Evolutionary conservation across 2,329 filamentous ascomycete species (phyloP), one percentile per base, ranked within the genome.

Genomic region (Chalara sp.): DNA sequence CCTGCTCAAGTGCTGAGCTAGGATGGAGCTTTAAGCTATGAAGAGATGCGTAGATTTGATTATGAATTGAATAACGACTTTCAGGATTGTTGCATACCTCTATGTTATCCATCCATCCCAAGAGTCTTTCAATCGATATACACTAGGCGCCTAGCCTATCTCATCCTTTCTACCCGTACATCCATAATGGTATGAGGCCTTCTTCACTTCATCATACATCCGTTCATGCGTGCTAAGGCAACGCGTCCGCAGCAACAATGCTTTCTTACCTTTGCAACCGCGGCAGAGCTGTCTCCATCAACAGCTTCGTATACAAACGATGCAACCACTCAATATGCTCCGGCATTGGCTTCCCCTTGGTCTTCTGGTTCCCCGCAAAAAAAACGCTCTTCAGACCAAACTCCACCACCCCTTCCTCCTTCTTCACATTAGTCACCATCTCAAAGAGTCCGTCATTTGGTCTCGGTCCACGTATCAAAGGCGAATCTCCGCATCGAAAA

Each of bases 391-490:
- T 87, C 49, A 88, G 68, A 2, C 74, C 71, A 56, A 87, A 78
- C 64, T 85, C 82, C 2, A 78, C 84, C 8, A 78, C 73, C 56
- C 76, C 72, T 66, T 86, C 81, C 5, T 78, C 73, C 60, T 74
- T 72, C 66, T 87, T 81, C 12, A 86, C 67, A 10, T 72, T 71
- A 4, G 81, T 82, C 13, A 72, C 74, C 61, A 87, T 83, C 64
- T 84, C 75, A 56, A 87, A 86, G 30, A 87, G 68, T 0, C 84
- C 84, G 60, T 88, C 84, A 1, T 76, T 78, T 6, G 74, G 70
- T 6, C 84, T 74, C 2, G 78, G 73, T 0, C 70, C 76, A 43
- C 69, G 70, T 43, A 78, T 78, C 28, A 79, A 71, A 0, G 84
- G 84, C 2, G 79, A 79, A 55, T 83, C 84, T 12, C 84, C 84